Base-by-base conservation (phyloP, 2,329 filamentous ascomycete genomes). In the Fusarium anguioides region DNA sequence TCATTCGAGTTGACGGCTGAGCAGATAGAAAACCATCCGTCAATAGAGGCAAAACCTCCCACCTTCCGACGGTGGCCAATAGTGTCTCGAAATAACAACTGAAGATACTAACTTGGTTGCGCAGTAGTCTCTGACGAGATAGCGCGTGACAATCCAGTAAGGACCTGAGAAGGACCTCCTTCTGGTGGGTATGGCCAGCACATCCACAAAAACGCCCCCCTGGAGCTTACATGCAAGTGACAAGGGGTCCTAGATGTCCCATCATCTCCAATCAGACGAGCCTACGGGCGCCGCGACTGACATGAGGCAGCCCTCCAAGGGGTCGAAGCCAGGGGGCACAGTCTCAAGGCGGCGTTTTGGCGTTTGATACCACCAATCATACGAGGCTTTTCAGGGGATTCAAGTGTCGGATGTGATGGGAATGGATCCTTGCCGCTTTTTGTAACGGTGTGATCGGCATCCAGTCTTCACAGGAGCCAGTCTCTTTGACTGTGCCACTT, bases 91-190 rank as follows among this genome's bases (percentile, higher is more conserved):
- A 45, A 61, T 63, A 61, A 54, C 69, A 57, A 51, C 42, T 64
- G 50, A 63, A 58, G 33, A 55, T 63, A 47, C 60, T 64, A 63
- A 72, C 64, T 65, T 68, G 66, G 52, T 51, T 58, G 57, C 58
- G 67, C 69, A 70, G 66, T 70, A 72, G 69, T 55, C 61, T 60
- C 58, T 51, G 64, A 36, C 56, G 56, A 68, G 48, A 64, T 68
- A 71, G 70, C 68, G 70, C 63, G 60, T 63, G 60, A 70, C 66
- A 62, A 24, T 62, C 70, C 70, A 69, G 68, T 71, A 49, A 64
- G 60, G 56, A 44, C 39, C 63, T 57, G 50, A 54, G 68, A 59
- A 66, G 60, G 63, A 57, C 60, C 58, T 68, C 59, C 41, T 52
- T 66, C 53, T 37, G 33, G 64, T 67, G 59, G 64, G 51, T 63